phyloP scores from a whole-genome alignment of 2,329 filamentous ascomycete species.

The Aspergillus ochraceoroseus region DNA sequence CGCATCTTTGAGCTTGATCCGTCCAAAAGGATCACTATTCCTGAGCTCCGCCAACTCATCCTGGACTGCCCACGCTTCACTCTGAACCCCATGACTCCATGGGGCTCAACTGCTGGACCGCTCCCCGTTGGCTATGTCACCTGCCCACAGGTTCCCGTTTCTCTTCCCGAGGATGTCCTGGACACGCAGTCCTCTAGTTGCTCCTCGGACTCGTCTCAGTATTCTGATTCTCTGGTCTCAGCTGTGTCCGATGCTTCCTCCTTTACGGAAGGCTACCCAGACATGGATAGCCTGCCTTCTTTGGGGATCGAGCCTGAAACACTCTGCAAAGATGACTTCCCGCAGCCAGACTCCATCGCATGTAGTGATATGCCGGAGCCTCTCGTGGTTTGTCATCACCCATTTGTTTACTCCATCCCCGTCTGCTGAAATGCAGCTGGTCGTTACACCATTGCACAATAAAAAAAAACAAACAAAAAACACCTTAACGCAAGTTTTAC shows the following conservation, averaged over 20 bases:
- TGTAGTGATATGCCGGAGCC: slow-evolving; percentile 31
- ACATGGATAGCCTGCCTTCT: slow-evolving; percentile 36
- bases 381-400: slow-evolving; percentile 25
- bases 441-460: neutral
- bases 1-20: slow-evolving; percentile 86
- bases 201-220: slow-evolving; percentile 34
- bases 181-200: slow-evolving; percentile 37
- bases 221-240: slow-evolving; percentile 38
- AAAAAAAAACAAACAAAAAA: slow-evolving; percentile 9
- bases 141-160: slow-evolving; percentile 35
- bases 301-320: slow-evolving; percentile 31
- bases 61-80: slow-evolving; percentile 70
- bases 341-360: slow-evolving; percentile 25
- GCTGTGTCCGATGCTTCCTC: slow-evolving; percentile 40
- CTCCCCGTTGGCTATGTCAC: slow-evolving; percentile 35
- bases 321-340: slow-evolving; percentile 30
- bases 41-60: slow-evolving; percentile 73
- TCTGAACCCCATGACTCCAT: slow-evolving; percentile 38
- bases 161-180: slow-evolving; percentile 33
- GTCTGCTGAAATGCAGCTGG: slow-evolving; percentile 24
- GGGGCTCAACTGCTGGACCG: slow-evolving; percentile 36
- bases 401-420: slow-evolving; percentile 26
- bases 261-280: slow-evolving; percentile 37
- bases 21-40: slow-evolving; percentile 71
- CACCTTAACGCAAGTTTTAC: slow-evolving; percentile 19